Evolutionary conservation across 805 yeast species (phyloP), one percentile per base, ranked within the genome.

Genomic region (Candida caryicola): DNA sequence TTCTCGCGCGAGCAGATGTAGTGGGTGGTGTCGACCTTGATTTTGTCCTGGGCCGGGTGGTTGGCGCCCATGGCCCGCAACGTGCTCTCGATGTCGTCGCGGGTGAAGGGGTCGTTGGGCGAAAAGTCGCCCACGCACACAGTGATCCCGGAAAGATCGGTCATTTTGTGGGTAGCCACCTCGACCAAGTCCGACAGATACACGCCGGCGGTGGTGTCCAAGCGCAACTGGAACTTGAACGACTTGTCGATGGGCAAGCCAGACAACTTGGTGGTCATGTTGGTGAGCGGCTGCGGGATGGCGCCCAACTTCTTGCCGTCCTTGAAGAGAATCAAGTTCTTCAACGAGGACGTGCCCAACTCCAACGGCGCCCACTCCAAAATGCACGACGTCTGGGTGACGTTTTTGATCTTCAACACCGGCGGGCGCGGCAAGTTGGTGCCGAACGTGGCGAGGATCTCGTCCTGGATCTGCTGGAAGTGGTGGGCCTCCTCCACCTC

Each of bases 351-450:
- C 1, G 95, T 83, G 7, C 96, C 97, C 40, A 89, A 64, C 33
- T 85, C 80, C 37, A 93, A 67, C 9, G 81, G 76, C 43, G 89
- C 97, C 99, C 99, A 93, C 57, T 87, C 95, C 45, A 93, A 73
- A 14, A 90, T 97, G 59, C 95, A 87, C 37, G 93, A 82, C 0
- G 99, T 93, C 59, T 93, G 99, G 2, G 99, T 91, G 34, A 84
- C 80, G 57, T 91, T 93, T 37, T 78, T 74, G 28, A 81, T 68
- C 38, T 77, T 74, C 46, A 93, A 71, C 13, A 71, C 69, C 0
- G 99, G 99, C 1, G 71, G 51, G 42, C 73, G 59, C 15, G 99
- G 98, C 47, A 76, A 74, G 42, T 77, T 67, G 18, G 74, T 72
- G 21, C 96, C 96, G 57, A 83, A 91, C 2, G 80, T 71, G 30